Percentiles rank a stretch among this genome's conserved stretches.
Conservation (phyloP, 2,329 filamentous ascomycete genomes). For the Sphaerostilbella broomeana region DNA sequence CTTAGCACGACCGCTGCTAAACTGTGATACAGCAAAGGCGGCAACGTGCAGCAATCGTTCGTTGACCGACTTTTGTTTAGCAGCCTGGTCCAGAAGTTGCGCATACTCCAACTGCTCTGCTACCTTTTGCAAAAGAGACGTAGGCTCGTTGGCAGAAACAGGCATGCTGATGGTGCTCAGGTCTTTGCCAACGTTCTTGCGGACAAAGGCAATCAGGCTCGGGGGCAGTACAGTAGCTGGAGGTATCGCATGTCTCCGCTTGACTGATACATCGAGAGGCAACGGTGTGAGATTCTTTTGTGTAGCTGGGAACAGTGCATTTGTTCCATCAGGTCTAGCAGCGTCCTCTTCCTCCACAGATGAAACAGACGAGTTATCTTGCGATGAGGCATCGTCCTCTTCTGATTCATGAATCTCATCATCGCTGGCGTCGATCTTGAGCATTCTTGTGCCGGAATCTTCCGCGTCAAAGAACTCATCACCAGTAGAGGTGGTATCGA, state of each 20-base stretch:
- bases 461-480: slow-evolving; percentile 96
- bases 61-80: slow-evolving; percentile 49
- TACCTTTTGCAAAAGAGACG: slow-evolving; percentile 78
- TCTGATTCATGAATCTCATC: slow-evolving; percentile 55
- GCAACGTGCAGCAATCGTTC: slow-evolving; percentile 79
- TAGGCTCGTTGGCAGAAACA: slow-evolving; percentile 90
- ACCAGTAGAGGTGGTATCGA: slow-evolving; percentile 69
- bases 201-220: slow-evolving; percentile 85
- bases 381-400: slow-evolving; percentile 46
- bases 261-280: slow-evolving; percentile 59
- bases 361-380: slow-evolving; percentile 52
- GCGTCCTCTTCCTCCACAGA: slow-evolving; percentile 55
- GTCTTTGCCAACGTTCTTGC: slow-evolving; percentile 98
- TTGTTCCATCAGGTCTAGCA: slow-evolving; percentile 53
- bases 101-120: slow-evolving; percentile 91
- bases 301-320: slow-evolving; percentile 62
- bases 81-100: slow-evolving; percentile 70
- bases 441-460: slow-evolving; percentile 56
- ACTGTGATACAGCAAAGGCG: slow-evolving; percentile 83
- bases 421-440: slow-evolving; percentile 67
- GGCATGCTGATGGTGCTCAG: slow-evolving; percentile 96
- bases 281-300: slow-evolving; percentile 72
- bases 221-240: slow-evolving; percentile 74
- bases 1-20: slow-evolving; percentile 75
- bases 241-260: slow-evolving; percentile 63